phyloP scores from a whole-genome alignment of 495 filamentous ascomycete species.

The Margaritispora aquatica region DNA sequence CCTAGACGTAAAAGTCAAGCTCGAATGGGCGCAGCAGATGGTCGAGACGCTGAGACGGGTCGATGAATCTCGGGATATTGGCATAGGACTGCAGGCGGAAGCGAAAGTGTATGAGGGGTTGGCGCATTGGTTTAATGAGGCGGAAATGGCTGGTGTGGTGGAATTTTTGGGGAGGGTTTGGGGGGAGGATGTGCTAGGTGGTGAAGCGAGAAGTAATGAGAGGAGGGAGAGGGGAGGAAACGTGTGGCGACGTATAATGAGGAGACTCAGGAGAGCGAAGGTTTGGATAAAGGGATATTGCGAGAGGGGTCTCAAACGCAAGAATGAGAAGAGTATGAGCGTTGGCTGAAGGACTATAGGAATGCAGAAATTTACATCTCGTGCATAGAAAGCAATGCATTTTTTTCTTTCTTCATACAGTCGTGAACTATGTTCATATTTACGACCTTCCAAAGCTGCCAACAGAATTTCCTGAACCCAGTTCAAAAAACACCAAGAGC shows the following conservation, averaged over 20 bases:
- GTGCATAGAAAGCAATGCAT: background rate
- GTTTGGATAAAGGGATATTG: no score
- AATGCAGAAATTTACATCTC: background rate
- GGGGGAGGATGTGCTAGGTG: background rate
- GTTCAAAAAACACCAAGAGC: no score
- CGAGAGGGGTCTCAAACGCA: no score
- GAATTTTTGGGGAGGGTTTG: background rate
- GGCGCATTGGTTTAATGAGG: slow-evolving; percentile 9
- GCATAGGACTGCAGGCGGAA: background rate
- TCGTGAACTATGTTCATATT: no score
- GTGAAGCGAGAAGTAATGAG: no score
- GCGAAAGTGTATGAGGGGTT: slow-evolving; percentile 1
- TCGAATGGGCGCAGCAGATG: slow-evolving; percentile 11
- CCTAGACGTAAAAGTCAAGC: slow-evolving; percentile 11
- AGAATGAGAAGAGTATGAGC: no score
- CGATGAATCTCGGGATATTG: background rate
- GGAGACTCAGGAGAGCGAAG: no score
- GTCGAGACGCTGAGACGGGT: background rate
- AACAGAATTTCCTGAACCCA: no score
- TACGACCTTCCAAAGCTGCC: no score
- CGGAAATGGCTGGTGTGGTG: slow-evolving; percentile 10
- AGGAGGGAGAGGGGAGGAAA: background rate
- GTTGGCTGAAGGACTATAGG: background rate
- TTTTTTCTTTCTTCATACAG: background rate
- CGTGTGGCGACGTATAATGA: background rate